Evolutionary conservation across 2,329 filamentous ascomycete genomes (phyloP).

Genomic region (Cryoendolithus antarcticus): DNA sequence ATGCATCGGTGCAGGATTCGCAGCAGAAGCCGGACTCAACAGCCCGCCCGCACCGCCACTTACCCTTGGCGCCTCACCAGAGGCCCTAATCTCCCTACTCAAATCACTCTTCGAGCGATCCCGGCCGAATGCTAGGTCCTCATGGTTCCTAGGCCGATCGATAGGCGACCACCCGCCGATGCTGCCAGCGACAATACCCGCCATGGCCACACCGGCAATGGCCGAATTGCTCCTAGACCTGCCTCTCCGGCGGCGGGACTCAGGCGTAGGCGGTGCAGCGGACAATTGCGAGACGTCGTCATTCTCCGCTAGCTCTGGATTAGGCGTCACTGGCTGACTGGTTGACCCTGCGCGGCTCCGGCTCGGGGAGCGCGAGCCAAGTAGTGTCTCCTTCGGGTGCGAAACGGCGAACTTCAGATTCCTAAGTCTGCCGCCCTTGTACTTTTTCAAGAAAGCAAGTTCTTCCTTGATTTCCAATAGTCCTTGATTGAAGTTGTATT

Average conservation of each 20-base stretch:
- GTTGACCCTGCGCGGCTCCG: slow-evolving; percentile 46
- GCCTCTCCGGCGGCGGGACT: slow-evolving; percentile 45
- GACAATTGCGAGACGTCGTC: slow-evolving; percentile 11
- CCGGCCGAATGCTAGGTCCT: slow-evolving; percentile 24
- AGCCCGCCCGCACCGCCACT: no score
- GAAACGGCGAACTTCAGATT: slow-evolving; percentile 67
- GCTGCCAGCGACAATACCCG: slow-evolving; percentile 67
- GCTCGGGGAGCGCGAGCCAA: slow-evolving; percentile 52
- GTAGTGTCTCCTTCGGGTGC: slow-evolving; percentile 60
- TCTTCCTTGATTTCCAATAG: slow-evolving; percentile 68
- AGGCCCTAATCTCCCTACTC: slow-evolving; percentile 25
- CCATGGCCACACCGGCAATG: slow-evolving; percentile 66
- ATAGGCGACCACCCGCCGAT: slow-evolving; percentile 63
- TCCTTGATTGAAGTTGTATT: slow-evolving; percentile 54
- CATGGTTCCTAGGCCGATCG: slow-evolving; percentile 36
- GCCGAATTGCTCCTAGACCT: slow-evolving; percentile 62
- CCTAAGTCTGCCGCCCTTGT: slow-evolving; percentile 73
- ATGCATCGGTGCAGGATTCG: no score
- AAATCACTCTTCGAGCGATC: slow-evolving; percentile 20
- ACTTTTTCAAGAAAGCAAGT: slow-evolving; percentile 64
- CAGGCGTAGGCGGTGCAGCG: slow-evolving; percentile 33
- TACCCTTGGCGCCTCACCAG: slow-evolving; percentile 25
- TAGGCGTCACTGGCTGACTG: slow-evolving; percentile 51
- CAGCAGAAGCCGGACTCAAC: no score
- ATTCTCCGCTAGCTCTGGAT: slow-evolving; percentile 37